Base-by-base conservation (phyloP, 257 asterid species). In the Fraxinus cuspidata region DNA sequence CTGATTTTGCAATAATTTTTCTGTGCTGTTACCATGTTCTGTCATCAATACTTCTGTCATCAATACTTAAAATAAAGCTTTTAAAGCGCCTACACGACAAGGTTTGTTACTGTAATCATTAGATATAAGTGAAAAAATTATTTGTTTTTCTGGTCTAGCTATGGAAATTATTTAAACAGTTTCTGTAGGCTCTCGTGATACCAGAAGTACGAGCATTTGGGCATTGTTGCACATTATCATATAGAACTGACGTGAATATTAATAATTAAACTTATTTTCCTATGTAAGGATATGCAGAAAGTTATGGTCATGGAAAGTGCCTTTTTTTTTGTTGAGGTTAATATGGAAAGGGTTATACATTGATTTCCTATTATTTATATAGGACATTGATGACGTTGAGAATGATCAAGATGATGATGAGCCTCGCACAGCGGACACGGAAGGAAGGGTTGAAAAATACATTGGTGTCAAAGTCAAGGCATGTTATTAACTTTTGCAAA, bases 401-500 rank as follows among this genome's bases (percentile, higher is more conserved):
- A 77, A 87, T 78, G 98, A 95, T 81, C 88, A 76, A 67, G 99
- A 93, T 78, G 99, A 95, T 32, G 98, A 93, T 76, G 98, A 87
- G 73, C 94, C 96, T 71, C 94, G 84, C 78, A 86, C 92, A 72
- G 85, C 86, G 38, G 97, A 87, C 66, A 79, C 78, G 28, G 99
- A 88, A 86, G 98, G 97, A 71, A 90, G 99, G 86, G 87, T 96
- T 78, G 99, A 96, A 90, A 96, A 96, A 80, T 96, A 96, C 88
- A 84, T 85, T 70, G 99, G 98, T 77, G 99, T 96, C 78, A 93
- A 93, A 96, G 99, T 96, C 90, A 96, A 93, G 97, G 99, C 79
- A 86, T 78, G 91, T 70, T 68, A 29, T 72, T 77, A 12, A 21
- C n/a, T 66, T 76, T 49, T 76, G 73, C 75, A 10, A 44, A 53